phyloP scores from a whole-genome alignment of 192 early-diverging fungal species.

The Gonapodya sp. region DNA sequence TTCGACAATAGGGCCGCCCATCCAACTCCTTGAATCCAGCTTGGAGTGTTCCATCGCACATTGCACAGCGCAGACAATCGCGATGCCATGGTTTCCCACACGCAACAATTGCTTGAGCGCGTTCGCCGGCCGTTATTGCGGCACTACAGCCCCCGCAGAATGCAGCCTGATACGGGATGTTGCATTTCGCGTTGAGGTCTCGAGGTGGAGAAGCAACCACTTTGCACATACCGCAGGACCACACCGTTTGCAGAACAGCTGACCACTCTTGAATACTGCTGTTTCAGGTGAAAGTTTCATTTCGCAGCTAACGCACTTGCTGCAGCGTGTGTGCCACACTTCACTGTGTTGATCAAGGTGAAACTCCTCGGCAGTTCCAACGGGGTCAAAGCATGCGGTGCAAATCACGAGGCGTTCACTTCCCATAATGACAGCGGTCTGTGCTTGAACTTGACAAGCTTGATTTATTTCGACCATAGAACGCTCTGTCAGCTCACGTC shows the following conservation, averaged over 20 bases:
- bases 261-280: background rate
- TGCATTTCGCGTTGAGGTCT: background rate
- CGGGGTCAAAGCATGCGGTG: background rate
- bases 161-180: background rate
- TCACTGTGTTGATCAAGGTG: background rate
- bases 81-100: background rate
- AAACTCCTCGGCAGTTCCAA: background rate
- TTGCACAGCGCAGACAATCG: background rate
- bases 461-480: background rate
- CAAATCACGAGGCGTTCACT: background rate
- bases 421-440: background rate
- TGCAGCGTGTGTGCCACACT: background rate
- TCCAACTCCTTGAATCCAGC: background rate
- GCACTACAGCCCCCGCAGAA: background rate
- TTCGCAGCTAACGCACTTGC: background rate
- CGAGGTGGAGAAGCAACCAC: background rate
- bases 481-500: background rate
- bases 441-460: too few relatives aligned
- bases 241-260: background rate
- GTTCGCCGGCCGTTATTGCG: background rate
- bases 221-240: background rate
- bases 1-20: background rate
- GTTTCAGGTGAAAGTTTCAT: background rate
- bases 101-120: background rate
- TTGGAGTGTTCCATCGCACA: background rate